Evolutionary conservation across 768 basidiomycete genomes (phyloP).

Genomic region (Postia placenta): DNA sequence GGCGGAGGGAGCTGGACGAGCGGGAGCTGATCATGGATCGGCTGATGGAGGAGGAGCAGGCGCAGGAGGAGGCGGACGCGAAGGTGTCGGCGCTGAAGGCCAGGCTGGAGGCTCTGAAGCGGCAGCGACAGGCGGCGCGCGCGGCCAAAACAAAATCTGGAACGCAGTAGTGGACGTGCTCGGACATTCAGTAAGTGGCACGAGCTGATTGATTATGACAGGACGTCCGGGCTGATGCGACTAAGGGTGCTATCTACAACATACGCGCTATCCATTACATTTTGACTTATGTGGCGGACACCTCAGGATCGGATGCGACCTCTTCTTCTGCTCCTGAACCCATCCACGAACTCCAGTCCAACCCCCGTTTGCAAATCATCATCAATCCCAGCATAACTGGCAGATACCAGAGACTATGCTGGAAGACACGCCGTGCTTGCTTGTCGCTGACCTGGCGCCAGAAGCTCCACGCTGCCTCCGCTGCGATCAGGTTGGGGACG

Average conservation of each 20-base stretch:
- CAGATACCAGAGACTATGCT: constrained; percentile 83
- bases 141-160: constrained; percentile 11
- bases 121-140: constrained; percentile 34
- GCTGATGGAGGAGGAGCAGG: constrained; percentile 75
- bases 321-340: constrained; percentile 23
- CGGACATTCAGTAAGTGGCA: no score
- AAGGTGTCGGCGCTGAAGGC: constrained; percentile 61
- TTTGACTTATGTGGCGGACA: background rate
- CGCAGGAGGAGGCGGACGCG: constrained; percentile 85
- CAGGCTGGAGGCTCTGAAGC: constrained; percentile 53
- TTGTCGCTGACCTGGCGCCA: constrained; percentile 69
- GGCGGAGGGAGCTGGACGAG: constrained; percentile 61
- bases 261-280: background rate
- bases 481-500: constrained; percentile 67
- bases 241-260: no score
- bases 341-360: constrained; percentile 69
- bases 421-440: constrained; percentile 72
- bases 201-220: no score
- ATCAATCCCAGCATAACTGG: constrained; percentile 86
- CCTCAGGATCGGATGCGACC: no score
- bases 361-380: constrained; percentile 91
- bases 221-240: no score
- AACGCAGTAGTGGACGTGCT: background rate
- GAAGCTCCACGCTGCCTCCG: constrained; percentile 66
- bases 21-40: constrained; percentile 83